Conservation (phyloP, 805 yeast genomes). For the Kluyveromyces aestuarii region DNA sequence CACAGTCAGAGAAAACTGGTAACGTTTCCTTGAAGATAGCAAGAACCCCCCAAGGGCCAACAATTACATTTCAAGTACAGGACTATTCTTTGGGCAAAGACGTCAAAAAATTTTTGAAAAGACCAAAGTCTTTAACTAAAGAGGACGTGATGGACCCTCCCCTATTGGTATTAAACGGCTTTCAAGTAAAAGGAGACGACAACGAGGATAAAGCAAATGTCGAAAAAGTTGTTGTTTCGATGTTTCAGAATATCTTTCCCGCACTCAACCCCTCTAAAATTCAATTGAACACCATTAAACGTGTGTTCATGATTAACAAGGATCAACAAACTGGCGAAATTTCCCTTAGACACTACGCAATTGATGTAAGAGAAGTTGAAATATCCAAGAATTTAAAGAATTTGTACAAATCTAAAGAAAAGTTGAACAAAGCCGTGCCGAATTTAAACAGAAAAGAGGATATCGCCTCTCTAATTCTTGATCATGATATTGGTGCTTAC, state of each 20-base stretch:
- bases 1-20: conserved; percentile 70
- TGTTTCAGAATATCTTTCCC: conserved; percentile 94
- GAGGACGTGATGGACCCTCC: conserved; percentile 79
- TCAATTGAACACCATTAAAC: conserved; percentile 60
- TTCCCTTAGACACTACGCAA: conserved; percentile 83
- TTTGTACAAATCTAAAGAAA: conserved; percentile 52
- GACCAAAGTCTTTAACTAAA: conserved; percentile 68
- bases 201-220: conserved; percentile 35
- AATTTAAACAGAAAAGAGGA: conserved; percentile 59
- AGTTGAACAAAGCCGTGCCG: conserved; percentile 57
- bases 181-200: conserved; percentile 29
- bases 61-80: conserved; percentile 69
- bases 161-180: conserved; percentile 86
- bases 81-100: conserved; percentile 79
- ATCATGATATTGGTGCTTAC: conserved; percentile 65
- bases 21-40: conserved; percentile 76
- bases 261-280: conserved; percentile 83
- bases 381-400: conserved; percentile 65
- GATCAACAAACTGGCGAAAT: conserved; percentile 62
- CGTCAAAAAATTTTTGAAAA: conserved; percentile 55
- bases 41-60: conserved; percentile 91
- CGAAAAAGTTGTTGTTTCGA: conserved; percentile 77
- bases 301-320: conserved; percentile 78
- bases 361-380: conserved; percentile 77
- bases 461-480: conserved; percentile 74